Percentiles rank a stretch among this genome's conserved stretches.
These are phyloP conservation scores for Iberis amara DNA, from an alignment of 441 rosid species.

Conservation along the genomic window DNA sequence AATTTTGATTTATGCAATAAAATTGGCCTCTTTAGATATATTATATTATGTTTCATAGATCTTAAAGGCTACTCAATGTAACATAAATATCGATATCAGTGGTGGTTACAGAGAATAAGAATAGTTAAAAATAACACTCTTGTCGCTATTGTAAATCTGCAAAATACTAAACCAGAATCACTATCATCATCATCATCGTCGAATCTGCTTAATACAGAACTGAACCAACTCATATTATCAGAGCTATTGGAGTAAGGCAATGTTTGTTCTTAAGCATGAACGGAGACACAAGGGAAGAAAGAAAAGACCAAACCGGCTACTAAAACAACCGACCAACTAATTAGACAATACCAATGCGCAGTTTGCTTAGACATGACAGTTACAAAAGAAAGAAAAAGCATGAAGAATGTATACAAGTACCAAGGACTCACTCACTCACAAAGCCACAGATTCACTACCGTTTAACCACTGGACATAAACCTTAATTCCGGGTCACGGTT, in stretches of 20 bases:
- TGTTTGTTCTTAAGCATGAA: no score
- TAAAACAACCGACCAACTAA: no score
- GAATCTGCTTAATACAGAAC: slow-evolving; percentile 35
- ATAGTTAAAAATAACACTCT: neutral
- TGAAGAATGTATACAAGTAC: slow-evolving; percentile 1
- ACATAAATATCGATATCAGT: slow-evolving; percentile 14
- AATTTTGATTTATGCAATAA: slow-evolving; percentile 6
- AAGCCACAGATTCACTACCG: slow-evolving; percentile 14
- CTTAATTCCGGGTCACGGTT: slow-evolving; percentile 6
- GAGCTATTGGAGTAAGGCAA: slow-evolving; percentile 39
- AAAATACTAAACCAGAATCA: slow-evolving; percentile 30
- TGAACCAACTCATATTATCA: slow-evolving; percentile 50
- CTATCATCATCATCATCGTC: slow-evolving; percentile 31
- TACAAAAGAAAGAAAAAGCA: slow-evolving; percentile 13
- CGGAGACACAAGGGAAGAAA: no score
- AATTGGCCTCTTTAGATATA: neutral
- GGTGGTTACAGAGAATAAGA: neutral
- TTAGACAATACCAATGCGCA: neutral
- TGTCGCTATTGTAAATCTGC: no score
- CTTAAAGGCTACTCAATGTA: neutral
- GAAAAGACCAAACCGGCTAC: no score
- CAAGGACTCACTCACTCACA: slow-evolving; percentile 13
- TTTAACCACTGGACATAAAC: slow-evolving; percentile 21
- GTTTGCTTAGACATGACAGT: slow-evolving; percentile 1
- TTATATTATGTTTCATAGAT: neutral